These are phyloP conservation scores for Cyathus striatus DNA, from an alignment of 768 basidiomycete species.

Conservation along the genomic window DNA sequence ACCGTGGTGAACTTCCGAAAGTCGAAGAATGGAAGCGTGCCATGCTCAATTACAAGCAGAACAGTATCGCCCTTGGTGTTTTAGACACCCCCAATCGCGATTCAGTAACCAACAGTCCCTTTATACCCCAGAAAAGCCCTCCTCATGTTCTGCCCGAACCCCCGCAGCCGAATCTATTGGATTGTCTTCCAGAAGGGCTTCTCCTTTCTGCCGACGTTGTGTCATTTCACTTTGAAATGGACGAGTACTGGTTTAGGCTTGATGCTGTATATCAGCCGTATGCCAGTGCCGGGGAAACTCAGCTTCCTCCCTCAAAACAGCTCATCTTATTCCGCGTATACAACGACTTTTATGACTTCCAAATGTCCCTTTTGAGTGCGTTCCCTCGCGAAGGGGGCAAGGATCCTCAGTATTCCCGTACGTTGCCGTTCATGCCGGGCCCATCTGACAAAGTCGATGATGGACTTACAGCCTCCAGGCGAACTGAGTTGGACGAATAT, in stretches of 20 bases:
- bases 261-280: slow-evolving; percentile 88
- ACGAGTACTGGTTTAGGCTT: slow-evolving; percentile 96
- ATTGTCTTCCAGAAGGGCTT: slow-evolving; percentile 73
- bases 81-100: slow-evolving; percentile 55
- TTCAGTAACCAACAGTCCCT: slow-evolving; percentile 41
- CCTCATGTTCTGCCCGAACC: slow-evolving; percentile 10
- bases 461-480: slow-evolving; percentile 71
- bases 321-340: slow-evolving; percentile 92
- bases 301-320: slow-evolving; percentile 63
- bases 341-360: slow-evolving; percentile 98
- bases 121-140: slow-evolving; percentile 14
- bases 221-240: slow-evolving; percentile 95
- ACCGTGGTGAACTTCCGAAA: slow-evolving; percentile 82
- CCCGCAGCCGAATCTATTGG: slow-evolving; percentile 34
- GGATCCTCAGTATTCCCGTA: slow-evolving; percentile 56
- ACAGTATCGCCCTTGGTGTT: slow-evolving; percentile 90
- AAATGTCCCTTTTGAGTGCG: slow-evolving; percentile 77
- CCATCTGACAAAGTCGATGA: slow-evolving; percentile 84
- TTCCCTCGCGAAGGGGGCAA: slow-evolving; percentile 93
- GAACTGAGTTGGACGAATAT: slow-evolving; percentile 86
- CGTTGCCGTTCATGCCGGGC: slow-evolving; percentile 97
- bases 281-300: slow-evolving; percentile 46
- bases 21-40: slow-evolving; percentile 99
- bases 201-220: slow-evolving; percentile 85
- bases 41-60: slow-evolving; percentile 93